Evolutionary conservation across 176 grass and related monocot genomes (phyloP), one percentile per base, ranked within the genome.

Genomic region (Carex littledalei): DNA sequence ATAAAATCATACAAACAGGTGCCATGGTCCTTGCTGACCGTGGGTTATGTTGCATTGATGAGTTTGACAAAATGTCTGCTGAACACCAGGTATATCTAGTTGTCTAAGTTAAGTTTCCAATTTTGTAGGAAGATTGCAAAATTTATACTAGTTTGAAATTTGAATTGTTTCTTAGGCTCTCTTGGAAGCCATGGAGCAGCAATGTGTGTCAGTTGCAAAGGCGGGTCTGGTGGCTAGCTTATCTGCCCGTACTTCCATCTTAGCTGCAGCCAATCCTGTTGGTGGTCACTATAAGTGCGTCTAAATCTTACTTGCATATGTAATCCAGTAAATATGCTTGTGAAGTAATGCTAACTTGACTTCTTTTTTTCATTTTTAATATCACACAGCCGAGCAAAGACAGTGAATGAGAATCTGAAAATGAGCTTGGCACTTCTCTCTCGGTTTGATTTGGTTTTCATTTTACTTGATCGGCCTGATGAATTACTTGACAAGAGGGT

Each of bases 171-270:
- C 59, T 69, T 87, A 98, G 95, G 91, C 88, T 94, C 89, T 98
- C 71, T 85, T 98, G 35, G 95, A 98, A 93, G 91, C 95, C 73
- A 98, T 98, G 95, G 95, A 95, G 85, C 95, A 95, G 80, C 95
- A 98, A 90, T 93, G 93, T 89, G 95, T 98, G 26, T 98, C 95
- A 60, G 88, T 98, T 50, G 95, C 95, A 88, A 98, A 98, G 88
- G 95, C 95, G 29, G 95, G 95, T 73, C 88, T 98, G 62, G 95
- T 98, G 32, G 95, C 95, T 82, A 98, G 93, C 90, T 90, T 95
- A 85, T 95, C 93, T 84, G 89, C 95, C 80, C 93, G 91, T 29
- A 87, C 95, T 21, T 94, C 95, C 72, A 88, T 98, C 49, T 84
- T 98, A 37, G 95, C 95, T 72, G 95, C 95, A 70, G 95, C 95